Evolutionary conservation across 331 rosid species (phyloP).

Genomic region (Arachis monticola): DNA sequence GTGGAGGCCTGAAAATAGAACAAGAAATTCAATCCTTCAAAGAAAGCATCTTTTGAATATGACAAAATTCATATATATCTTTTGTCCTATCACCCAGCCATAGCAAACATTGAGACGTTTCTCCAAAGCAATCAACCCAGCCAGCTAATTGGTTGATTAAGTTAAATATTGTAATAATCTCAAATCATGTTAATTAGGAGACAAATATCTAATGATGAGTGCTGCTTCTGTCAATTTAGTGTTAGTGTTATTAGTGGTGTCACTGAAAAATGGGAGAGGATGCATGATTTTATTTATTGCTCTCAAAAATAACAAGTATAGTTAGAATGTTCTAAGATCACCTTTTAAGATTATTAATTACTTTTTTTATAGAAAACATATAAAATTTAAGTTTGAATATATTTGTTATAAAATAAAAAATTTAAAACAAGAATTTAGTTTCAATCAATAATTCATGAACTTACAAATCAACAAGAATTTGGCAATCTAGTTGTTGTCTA

Average conservation of each 20-base stretch:
- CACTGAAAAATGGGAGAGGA: not conserved
- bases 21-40: not conserved
- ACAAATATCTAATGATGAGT: conserved; percentile 4
- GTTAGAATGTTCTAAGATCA: not conserved
- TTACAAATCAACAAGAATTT: conserved; percentile 35
- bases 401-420: too few relatives aligned
- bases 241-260: not conserved
- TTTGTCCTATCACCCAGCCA: conserved; percentile 8
- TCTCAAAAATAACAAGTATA: not conserved
- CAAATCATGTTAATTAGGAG: conserved; percentile 4
- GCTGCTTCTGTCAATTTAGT: conserved; percentile 1
- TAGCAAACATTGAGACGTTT: conserved; percentile 8
- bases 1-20: not conserved
- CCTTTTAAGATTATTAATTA: too few relatives aligned
- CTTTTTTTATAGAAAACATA: too few relatives aligned
- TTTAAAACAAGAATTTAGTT: not conserved
- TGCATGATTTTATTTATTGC: not conserved
- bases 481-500: conserved; percentile 32
- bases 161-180: not conserved
- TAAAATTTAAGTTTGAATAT: too few relatives aligned
- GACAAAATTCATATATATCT: conserved; percentile 14
- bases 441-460: conserved; percentile 26
- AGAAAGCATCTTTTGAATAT: conserved; percentile 12
- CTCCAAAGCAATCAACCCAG: conserved; percentile 8
- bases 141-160: not conserved